Evolutionary conservation across 1,139 yeast species (phyloP).

Genomic region (Saccharomyces hybrid): DNA sequence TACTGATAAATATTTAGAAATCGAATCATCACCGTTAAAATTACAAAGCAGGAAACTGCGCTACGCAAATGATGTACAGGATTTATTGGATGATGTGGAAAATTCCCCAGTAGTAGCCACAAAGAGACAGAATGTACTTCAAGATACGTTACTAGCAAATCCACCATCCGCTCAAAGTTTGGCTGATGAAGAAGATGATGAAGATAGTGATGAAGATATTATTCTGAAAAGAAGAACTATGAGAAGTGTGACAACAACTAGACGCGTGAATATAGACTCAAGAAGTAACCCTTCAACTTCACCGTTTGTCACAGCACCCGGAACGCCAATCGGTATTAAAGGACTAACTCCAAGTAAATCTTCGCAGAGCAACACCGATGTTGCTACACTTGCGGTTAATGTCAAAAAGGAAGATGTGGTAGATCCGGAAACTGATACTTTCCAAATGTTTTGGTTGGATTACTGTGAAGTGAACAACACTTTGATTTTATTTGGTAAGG

Average conservation of each 20-base stretch:
- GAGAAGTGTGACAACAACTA: slow-evolving; percentile 31
- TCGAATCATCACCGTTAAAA: slow-evolving; percentile 20
- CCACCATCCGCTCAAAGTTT: neutral
- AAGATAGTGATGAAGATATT: slow-evolving; percentile 47
- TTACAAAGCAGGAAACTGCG: slow-evolving; percentile 3
- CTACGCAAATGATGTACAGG: slow-evolving; percentile 7
- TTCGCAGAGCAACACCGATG: slow-evolving; percentile 27
- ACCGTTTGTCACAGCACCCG: slow-evolving; percentile 33
- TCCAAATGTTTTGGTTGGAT: slow-evolving; percentile 87
- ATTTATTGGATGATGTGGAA: slow-evolving; percentile 12
- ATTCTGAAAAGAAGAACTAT: slow-evolving; percentile 37
- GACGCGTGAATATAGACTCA: slow-evolving; percentile 30
- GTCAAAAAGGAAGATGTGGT: slow-evolving; percentile 36
- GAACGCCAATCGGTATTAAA: slow-evolving; percentile 20
- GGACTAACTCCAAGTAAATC: slow-evolving; percentile 16
- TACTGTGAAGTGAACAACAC: slow-evolving; percentile 68
- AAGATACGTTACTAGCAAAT: neutral
- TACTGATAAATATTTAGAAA: slow-evolving; percentile 6
- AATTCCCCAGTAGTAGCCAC: slow-evolving; percentile 4
- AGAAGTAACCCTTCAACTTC: slow-evolving; percentile 27
- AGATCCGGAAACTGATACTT: slow-evolving; percentile 37
- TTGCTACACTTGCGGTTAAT: slow-evolving; percentile 37
- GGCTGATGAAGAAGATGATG: slow-evolving; percentile 18
- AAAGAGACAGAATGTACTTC: neutral
- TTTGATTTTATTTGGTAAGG: slow-evolving; percentile 77